These are phyloP conservation scores for Camellia japonica DNA, from an alignment of 148 eudicot genomes.

Conservation along the genomic window DNA sequence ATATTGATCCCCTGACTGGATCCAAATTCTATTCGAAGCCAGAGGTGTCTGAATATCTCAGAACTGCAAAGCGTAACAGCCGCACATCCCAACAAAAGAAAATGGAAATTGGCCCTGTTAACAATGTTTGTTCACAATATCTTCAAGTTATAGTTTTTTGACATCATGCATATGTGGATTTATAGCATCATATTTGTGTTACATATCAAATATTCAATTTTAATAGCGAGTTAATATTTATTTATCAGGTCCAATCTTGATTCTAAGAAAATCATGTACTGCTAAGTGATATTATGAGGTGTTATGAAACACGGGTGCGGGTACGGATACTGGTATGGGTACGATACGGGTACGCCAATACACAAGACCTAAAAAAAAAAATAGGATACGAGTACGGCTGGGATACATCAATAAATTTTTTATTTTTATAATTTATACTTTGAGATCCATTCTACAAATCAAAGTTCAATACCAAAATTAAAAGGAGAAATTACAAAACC, in stretches of 20 bases:
- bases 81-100: constrained; percentile 6
- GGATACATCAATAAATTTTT: too few relatives aligned
- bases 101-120: background rate
- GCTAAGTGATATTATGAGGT: background rate
- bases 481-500: too few relatives aligned
- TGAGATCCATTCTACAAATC: too few relatives aligned
- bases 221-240: background rate
- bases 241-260: background rate
- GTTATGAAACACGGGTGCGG: too few relatives aligned
- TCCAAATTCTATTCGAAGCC: constrained; percentile 64
- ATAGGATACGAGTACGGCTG: too few relatives aligned
- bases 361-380: too few relatives aligned
- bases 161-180: background rate
- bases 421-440: too few relatives aligned
- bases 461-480: too few relatives aligned
- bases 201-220: background rate
- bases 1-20: constrained; percentile 51
- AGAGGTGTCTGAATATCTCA: constrained; percentile 52
- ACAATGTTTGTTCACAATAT: constrained; percentile 16
- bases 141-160: background rate
- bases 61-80: constrained; percentile 21
- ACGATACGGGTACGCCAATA: too few relatives aligned
- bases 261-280: background rate
- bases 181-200: constrained; percentile 4
- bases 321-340: too few relatives aligned